Percentiles rank a stretch among this genome's conserved stretches.
Evolutionary conservation across 805 yeast genomes (phyloP).

Genomic region (Ogataea salicorniae): DNA sequence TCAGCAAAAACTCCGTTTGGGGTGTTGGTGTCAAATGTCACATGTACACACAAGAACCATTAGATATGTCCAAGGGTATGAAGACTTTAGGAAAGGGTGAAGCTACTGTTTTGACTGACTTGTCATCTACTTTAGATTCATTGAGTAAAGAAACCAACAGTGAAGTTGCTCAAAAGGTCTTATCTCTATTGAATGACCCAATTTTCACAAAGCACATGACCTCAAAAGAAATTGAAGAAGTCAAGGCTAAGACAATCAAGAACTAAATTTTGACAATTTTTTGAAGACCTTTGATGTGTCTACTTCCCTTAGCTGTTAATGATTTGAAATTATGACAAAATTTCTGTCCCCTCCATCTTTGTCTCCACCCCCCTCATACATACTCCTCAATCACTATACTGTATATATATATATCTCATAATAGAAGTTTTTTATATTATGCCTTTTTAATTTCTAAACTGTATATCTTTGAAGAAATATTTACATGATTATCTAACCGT

Average conservation of each 20-base stretch:
- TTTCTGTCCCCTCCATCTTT: too few relatives aligned
- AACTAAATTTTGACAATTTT: background rate
- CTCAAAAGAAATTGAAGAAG: conserved; percentile 16
- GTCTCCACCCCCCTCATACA: too few relatives aligned
- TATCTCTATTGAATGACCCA: conserved; percentile 66
- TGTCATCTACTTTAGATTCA: conserved; percentile 20
- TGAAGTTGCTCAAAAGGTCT: conserved; percentile 60
- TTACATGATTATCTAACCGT: conserved; percentile 41
- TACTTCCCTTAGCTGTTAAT: too few relatives aligned
- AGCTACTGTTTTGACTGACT: conserved; percentile 14
- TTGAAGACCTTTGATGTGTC: too few relatives aligned
- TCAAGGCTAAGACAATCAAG: conserved; percentile 7
- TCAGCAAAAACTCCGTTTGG: conserved; percentile 68
- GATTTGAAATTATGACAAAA: too few relatives aligned
- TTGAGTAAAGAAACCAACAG: conserved; percentile 18
- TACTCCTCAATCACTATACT: background rate
- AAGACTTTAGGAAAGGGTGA: conserved; percentile 25
- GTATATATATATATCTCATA: conserved; percentile 7
- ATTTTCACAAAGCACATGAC: conserved; percentile 56
- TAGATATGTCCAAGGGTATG: conserved; percentile 39
- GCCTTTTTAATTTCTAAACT: background rate
- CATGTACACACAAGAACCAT: conserved; percentile 49
- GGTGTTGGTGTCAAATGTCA: conserved; percentile 83
- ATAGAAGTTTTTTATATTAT: background rate
- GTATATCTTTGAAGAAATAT: background rate